Conservation (phyloP, 495 filamentous ascomycete species). For the Pseudoneurospora amorphoporcata region DNA sequence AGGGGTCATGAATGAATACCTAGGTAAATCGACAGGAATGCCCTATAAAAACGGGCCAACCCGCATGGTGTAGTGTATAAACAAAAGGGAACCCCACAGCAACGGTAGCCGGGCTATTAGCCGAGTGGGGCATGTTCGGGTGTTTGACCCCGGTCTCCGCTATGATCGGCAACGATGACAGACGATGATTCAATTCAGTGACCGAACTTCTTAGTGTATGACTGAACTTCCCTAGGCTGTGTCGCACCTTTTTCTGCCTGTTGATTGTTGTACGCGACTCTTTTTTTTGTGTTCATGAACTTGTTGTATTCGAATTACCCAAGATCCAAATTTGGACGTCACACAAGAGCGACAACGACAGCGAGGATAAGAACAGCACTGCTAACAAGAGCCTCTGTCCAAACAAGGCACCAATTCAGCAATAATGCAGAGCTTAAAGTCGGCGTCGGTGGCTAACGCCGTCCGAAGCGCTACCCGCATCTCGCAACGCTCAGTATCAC, state of each 20-base stretch:
- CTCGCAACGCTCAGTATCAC: constrained; percentile 1
- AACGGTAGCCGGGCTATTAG: not conserved
- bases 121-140: not conserved
- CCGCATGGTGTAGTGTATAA: not conserved
- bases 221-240: not conserved
- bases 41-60: not conserved
- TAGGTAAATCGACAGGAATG: not conserved
- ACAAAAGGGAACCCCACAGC: not conserved
- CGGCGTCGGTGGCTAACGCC: constrained; percentile 7
- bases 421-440: constrained; percentile 16
- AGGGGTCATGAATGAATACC: no score
- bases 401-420: constrained; percentile 1
- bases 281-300: not conserved
- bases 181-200: not conserved
- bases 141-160: not conserved
- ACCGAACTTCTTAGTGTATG: not conserved
- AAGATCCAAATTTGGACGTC: not conserved
- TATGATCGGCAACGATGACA: not conserved
- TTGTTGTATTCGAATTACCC: not conserved
- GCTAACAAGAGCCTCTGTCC: not conserved
- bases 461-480: constrained; percentile 9
- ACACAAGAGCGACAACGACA: not conserved
- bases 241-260: not conserved
- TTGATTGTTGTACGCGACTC: not conserved
- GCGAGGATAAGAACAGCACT: not conserved